These are phyloP conservation scores for Candida suzukii DNA, from an alignment of 805 yeast genomes.

Conservation along the genomic window DNA sequence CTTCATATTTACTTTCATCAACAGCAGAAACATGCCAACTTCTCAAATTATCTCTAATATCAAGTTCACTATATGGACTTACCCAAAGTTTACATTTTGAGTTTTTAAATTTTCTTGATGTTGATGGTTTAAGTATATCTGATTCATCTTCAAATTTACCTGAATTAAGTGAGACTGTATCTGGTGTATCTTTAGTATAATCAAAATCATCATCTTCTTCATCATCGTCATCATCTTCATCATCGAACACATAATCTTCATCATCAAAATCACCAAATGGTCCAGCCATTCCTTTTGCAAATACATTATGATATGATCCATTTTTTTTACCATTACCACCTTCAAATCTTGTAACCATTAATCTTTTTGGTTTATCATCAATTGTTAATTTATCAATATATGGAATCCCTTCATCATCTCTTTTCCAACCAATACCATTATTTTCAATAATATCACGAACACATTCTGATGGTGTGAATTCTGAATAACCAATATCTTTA, in stretches of 20 bases:
- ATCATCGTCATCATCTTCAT: not conserved
- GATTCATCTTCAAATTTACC: not conserved
- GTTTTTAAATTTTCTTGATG: not conserved
- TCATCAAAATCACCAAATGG: not conserved
- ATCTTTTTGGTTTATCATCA: not conserved
- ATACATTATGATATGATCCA: not conserved
- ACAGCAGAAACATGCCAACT: constrained; percentile 30
- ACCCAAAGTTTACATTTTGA: constrained; percentile 1
- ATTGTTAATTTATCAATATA: constrained; percentile 26
- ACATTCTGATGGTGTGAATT: constrained; percentile 63
- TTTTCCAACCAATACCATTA: constrained; percentile 65
- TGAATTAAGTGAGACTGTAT: not conserved
- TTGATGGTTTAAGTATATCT: not conserved
- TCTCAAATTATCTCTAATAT: constrained; percentile 27
- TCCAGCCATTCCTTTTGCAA: not conserved
- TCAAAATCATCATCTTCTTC: not conserved
- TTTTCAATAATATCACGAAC: constrained; percentile 62
- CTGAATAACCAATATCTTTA: constrained; percentile 20
- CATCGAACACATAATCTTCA: not conserved
- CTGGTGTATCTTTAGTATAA: not conserved
- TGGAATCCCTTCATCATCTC: constrained; percentile 36
- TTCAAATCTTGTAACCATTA: not conserved
- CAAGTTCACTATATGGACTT: constrained; percentile 23
- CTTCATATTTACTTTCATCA: not conserved
- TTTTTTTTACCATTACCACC: not conserved